These are phyloP conservation scores for Chrysoporthe austroafricana DNA, from an alignment of 2,329 filamentous ascomycete genomes.

Conservation along the genomic window DNA sequence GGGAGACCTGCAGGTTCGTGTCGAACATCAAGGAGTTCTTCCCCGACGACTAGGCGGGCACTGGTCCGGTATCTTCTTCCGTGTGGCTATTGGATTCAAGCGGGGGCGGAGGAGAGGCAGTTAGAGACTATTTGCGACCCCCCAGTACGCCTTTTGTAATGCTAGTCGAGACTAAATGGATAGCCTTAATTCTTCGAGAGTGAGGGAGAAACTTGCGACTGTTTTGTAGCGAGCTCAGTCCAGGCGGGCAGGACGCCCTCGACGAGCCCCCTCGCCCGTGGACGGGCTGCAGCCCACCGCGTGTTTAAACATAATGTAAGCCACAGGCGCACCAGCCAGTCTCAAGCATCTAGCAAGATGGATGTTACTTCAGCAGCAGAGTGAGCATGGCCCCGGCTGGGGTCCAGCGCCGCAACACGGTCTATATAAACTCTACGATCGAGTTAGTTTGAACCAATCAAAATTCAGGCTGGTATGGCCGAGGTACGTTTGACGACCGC, in stretches of 20 bases:
- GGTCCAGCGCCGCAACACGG: no score
- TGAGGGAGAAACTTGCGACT: not conserved
- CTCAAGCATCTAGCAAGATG: no score
- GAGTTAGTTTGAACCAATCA: conserved; percentile 17
- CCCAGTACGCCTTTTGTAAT: not conserved
- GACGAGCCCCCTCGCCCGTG: not conserved
- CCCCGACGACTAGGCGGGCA: conserved; percentile 70
- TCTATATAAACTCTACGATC: not conserved
- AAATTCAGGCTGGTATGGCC: conserved; percentile 26
- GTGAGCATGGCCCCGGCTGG: no score
- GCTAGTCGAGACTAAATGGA: not conserved
- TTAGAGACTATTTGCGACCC: not conserved
- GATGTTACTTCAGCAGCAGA: no score
- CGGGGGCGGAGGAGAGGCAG: not conserved
- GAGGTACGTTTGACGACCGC: conserved; percentile 22
- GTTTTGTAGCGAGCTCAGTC: not conserved
- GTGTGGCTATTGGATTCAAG: not conserved
- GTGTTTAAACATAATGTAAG: no score
- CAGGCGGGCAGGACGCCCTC: not conserved
- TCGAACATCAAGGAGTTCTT: conserved; percentile 83
- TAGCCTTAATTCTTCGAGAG: not conserved
- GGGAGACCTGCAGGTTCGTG: conserved; percentile 68
- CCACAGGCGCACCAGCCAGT: no score
- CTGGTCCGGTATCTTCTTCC: not conserved
- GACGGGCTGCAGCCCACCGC: no score